A percentile compares a stretch with the other conserved stretches of the same genome.
Conservation (phyloP, 75 land plant genomes). For the Picea glauca region DNA sequence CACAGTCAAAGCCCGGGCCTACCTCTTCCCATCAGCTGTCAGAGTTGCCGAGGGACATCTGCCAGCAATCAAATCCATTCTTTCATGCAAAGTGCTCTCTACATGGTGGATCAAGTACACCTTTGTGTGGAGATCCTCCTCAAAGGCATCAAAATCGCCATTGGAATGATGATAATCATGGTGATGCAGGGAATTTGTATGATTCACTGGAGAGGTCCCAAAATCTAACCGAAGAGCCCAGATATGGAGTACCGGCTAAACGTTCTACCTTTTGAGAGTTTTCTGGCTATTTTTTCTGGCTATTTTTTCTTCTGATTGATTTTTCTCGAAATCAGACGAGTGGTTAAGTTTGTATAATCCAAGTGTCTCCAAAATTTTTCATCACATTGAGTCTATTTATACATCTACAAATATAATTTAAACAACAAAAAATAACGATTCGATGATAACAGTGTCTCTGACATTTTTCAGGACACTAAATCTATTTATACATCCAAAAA, state of each 20-base stretch:
- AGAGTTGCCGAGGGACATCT: constrained; percentile 53
- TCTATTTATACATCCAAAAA: no score
- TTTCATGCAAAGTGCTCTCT: constrained; percentile 49
- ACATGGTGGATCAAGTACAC: constrained; percentile 61
- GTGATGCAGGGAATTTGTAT: constrained; percentile 9
- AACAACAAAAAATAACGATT: no score
- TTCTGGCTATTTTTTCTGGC: no score
- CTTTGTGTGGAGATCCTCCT: constrained; percentile 38
- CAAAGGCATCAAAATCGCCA: constrained; percentile 9
- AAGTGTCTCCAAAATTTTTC: no score
- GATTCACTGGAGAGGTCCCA: constrained; percentile 54
- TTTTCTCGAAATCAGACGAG: no score
- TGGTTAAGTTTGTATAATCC: no score
- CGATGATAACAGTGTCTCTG: no score
- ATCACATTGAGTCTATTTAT: no score
- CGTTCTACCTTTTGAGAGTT: no score
- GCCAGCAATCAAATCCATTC: constrained; percentile 66
- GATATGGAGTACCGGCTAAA: constrained; percentile 47
- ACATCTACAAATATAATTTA: no score
- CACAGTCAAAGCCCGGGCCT: constrained; percentile 79
- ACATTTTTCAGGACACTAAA: no score
- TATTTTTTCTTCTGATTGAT: no score
- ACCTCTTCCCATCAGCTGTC: constrained; percentile 58
- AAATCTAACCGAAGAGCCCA: constrained; percentile 61
- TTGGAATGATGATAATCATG: constrained; percentile 5